Evolutionary conservation across 2,329 filamentous ascomycete species (phyloP), one percentile per base, ranked within the genome.

Genomic region (Clonostachys rhizophaga): DNA sequence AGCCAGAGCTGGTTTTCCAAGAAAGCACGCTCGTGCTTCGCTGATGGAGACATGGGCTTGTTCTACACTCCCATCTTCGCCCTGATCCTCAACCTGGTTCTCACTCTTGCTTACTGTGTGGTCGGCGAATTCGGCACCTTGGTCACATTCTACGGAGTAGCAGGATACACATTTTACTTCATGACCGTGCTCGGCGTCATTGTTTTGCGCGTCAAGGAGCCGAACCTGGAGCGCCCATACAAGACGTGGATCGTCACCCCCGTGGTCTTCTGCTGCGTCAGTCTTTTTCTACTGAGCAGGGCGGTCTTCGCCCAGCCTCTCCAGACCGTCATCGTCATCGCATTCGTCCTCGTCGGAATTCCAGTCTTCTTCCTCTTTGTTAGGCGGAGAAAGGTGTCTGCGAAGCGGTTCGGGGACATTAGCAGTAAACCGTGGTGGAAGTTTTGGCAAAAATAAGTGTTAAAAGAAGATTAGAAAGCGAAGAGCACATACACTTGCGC

Each of bases 261-360:
- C 11, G 92, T 99, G 54, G 92, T 96, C 48, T 99, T 99, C 65
- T 99, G 94, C 77, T 99, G 94, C 61, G 94, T 99, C 37, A 95
- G 89, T 63, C 67, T 99, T 54, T 99, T 99, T 62, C 67, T 99
- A 54, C 79, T 99, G 40, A 91, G 84, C 60, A 78, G 94, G 44
- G 91, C 91, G 5, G 84, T 97, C 13, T 94, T 99, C 61, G 87
- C 91, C 34, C 86, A 96, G 67, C 94, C 94, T 5, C 58, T 95
- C 45, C 91, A 99, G 74, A 96, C 92, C 0, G 63, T 96, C 20
- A 81, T 92, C 18, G 94, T 99, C 8, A 73, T 96, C 6, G 84
- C 73, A 0, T 99, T 97, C 59, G 88, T 96, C 50, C 73, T 86
- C 5, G 85, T 83, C 0, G 94, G 94, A 1, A 74, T 97, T 36